Evolutionary conservation across 352 stramenopile genomes (phyloP).

Genomic region (Phytophthora nicotianae): DNA sequence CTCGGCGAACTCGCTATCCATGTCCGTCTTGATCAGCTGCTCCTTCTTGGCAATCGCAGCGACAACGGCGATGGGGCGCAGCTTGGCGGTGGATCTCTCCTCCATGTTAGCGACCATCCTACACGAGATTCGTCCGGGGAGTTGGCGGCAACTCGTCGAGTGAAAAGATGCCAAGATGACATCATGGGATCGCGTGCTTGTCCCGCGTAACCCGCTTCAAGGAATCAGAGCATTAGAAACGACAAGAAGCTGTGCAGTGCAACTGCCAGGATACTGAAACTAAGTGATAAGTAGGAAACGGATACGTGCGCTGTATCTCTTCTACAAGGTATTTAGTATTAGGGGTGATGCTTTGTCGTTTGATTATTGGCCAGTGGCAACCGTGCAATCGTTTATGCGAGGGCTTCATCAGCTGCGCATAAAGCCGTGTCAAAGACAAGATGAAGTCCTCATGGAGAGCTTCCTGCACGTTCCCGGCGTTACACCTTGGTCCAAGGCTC

Average conservation of each 20-base stretch:
- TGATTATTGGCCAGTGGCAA: conserved; percentile 10
- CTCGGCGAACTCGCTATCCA: conserved; percentile 38
- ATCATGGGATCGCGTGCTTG: conserved; percentile 6
- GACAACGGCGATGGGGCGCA: conserved; percentile 9
- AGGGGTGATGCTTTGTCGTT: not conserved
- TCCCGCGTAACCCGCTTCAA: not conserved
- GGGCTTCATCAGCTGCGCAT: conserved; percentile 1
- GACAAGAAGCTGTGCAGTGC: not conserved
- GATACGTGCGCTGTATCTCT: not conserved
- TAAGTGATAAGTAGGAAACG: not conserved
- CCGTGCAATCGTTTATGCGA: not conserved
- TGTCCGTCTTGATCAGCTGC: conserved; percentile 22
- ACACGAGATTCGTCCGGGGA: conserved; percentile 1
- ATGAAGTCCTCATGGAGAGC: not conserved
- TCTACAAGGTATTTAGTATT: not conserved
- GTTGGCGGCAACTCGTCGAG: conserved; percentile 23
- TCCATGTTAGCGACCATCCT: conserved; percentile 12
- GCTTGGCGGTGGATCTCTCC: conserved; percentile 1
- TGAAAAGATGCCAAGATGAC: conserved; percentile 14
- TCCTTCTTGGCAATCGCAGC: not conserved
- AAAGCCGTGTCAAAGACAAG: not conserved
- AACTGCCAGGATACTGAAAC: too few species aligned
- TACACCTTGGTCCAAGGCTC: too few species aligned
- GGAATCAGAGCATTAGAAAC: not conserved
- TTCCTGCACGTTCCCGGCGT: not conserved